A percentile compares a stretch with the other conserved stretches of the same genome.
These are phyloP conservation scores for Lentinus polychrous DNA, from an alignment of 1,284 basidiomycete species.

Conservation along the genomic window DNA sequence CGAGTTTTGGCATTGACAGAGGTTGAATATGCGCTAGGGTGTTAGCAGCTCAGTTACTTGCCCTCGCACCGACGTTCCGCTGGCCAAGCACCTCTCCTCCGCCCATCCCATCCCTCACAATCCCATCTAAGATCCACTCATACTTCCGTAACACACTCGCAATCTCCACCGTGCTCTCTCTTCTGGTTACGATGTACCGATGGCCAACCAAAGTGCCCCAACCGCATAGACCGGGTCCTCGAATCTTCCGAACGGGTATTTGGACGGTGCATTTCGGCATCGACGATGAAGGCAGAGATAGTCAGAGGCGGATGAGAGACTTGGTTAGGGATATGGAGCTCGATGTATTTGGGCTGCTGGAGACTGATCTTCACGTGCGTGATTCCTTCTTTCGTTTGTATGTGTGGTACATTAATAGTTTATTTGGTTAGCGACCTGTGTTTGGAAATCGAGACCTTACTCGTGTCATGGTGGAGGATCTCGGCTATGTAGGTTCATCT, in stretches of 20 bases:
- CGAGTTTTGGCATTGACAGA: background rate
- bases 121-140: slow-evolving; percentile 34
- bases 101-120: slow-evolving; percentile 30
- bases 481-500: slow-evolving; percentile 64
- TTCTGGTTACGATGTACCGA: slow-evolving; percentile 48
- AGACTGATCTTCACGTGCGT: slow-evolving; percentile 82
- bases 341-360: slow-evolving; percentile 78
- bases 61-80: slow-evolving; percentile 41
- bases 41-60: slow-evolving; percentile 40
- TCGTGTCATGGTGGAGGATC: slow-evolving; percentile 68
- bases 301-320: slow-evolving; percentile 72
- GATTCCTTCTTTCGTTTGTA: background rate
- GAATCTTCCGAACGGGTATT: slow-evolving; percentile 82
- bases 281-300: slow-evolving; percentile 78
- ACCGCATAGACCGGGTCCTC: slow-evolving; percentile 62
- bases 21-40: slow-evolving; percentile 34
- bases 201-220: slow-evolving; percentile 39
- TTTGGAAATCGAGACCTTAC: slow-evolving; percentile 89
- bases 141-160: slow-evolving; percentile 28
- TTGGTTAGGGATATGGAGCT: slow-evolving; percentile 78
- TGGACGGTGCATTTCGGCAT: slow-evolving; percentile 93
- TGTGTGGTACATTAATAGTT: slow-evolving; percentile 7
- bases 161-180: slow-evolving; percentile 40
- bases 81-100: slow-evolving; percentile 28
- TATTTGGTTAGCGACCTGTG: slow-evolving; percentile 60